phyloP scores from a whole-genome alignment of 1,139 yeast species.

The Yamadazyma dushanensis region DNA sequence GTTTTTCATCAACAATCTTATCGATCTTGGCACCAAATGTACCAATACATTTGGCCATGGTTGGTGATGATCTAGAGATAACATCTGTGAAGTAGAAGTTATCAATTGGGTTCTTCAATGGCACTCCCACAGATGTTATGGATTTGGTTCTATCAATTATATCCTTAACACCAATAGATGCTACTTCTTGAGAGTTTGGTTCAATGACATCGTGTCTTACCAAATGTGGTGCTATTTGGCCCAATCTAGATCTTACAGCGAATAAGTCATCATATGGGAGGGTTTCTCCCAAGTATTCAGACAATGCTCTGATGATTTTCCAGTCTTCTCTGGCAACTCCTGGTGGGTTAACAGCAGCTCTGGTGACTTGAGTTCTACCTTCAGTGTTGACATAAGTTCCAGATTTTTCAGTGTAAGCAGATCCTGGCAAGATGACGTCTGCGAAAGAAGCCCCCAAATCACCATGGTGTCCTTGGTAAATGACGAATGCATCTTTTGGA shows the following conservation, averaged over 20 bases:
- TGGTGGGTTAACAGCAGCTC: slow-evolving; percentile 90
- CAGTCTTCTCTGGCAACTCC: slow-evolving; percentile 93
- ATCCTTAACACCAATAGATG: slow-evolving; percentile 57
- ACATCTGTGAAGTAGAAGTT: slow-evolving; percentile 90
- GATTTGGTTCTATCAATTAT: slow-evolving; percentile 39
- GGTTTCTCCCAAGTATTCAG: slow-evolving; percentile 71
- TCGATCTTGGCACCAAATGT: slow-evolving; percentile 68
- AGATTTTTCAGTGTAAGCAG: slow-evolving; percentile 86
- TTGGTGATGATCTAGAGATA: slow-evolving; percentile 82
- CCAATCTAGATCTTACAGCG: slow-evolving; percentile 68
- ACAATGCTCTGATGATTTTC: slow-evolving; percentile 82
- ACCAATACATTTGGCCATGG: slow-evolving; percentile 83
- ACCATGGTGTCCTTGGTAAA: slow-evolving; percentile 93
- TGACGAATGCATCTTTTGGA: slow-evolving; percentile 84
- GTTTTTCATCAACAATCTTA: slow-evolving; percentile 53
- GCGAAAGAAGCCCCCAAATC: slow-evolving; percentile 88
- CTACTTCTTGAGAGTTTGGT: slow-evolving; percentile 60
- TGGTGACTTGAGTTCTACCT: slow-evolving; percentile 82
- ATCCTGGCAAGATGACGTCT: slow-evolving; percentile 83
- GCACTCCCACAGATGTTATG: slow-evolving; percentile 46
- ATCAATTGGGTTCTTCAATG: slow-evolving; percentile 67
- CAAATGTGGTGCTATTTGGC: slow-evolving; percentile 80
- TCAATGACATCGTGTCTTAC: slow-evolving; percentile 76
- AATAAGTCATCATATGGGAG: slow-evolving; percentile 78
- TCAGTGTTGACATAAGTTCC: slow-evolving; percentile 91